phyloP scores from a whole-genome alignment of 495 filamentous ascomycete species.

The Penicillium desertorum region DNA sequence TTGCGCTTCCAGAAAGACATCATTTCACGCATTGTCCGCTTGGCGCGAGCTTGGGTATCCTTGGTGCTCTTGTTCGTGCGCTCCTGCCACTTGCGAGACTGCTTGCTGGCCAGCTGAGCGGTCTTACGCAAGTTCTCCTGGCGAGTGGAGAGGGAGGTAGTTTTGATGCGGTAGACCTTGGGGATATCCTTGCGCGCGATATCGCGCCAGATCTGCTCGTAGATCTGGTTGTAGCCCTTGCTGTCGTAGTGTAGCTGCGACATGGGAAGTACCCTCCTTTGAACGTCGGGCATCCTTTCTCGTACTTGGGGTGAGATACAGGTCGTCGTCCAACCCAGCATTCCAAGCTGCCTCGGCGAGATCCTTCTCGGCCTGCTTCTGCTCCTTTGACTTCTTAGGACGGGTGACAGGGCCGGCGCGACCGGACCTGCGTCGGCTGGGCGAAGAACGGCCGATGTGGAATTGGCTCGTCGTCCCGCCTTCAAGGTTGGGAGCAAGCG shows the following conservation, averaged over 20 bases:
- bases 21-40: constrained; percentile 99
- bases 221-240: constrained; percentile 94
- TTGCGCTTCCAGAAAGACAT: constrained; percentile 99
- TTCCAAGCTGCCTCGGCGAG: constrained; percentile 85
- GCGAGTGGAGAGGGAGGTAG: constrained; percentile 76
- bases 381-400: constrained; percentile 88
- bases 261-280: constrained; percentile 61
- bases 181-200: constrained; percentile 90
- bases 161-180: constrained; percentile 84
- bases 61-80: constrained; percentile 98
- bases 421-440: constrained; percentile 64
- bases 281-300: constrained; percentile 54
- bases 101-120: constrained; percentile 93
- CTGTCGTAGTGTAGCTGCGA: constrained; percentile 65
- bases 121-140: constrained; percentile 95
- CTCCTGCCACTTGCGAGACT: constrained; percentile 95
- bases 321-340: constrained; percentile 80
- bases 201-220: constrained; percentile 97
- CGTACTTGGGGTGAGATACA: constrained; percentile 61
- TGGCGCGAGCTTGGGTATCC: constrained; percentile 93
- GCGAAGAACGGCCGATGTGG: constrained; percentile 60
- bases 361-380: constrained; percentile 95
- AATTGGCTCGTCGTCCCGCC: constrained; percentile 88
- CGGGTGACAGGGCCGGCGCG: constrained; percentile 61
- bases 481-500: constrained; percentile 77